Evolutionary conservation across 495 filamentous ascomycete genomes (phyloP).

Genomic region (Rhypophila decipiens): DNA sequence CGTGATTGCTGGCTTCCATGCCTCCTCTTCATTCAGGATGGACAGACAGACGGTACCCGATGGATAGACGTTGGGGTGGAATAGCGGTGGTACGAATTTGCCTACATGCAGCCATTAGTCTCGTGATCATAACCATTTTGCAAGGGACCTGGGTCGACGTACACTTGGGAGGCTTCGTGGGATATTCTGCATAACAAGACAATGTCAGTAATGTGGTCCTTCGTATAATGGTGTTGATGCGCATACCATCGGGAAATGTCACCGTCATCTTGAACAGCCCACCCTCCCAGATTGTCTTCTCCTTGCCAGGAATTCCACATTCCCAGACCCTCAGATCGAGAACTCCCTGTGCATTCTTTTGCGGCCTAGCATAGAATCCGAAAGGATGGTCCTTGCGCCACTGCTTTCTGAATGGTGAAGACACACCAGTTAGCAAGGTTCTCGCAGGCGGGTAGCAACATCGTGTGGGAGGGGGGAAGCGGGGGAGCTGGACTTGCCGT

Average conservation of each 20-base stretch:
- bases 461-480: not conserved
- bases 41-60: slow-evolving; percentile 96
- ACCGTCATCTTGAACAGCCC: slow-evolving; percentile 92
- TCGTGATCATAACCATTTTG: slow-evolving; percentile 5
- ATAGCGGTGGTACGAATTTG: slow-evolving; percentile 94
- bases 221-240: not conserved
- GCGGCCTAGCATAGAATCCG: slow-evolving; percentile 89
- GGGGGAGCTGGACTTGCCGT: slow-evolving; percentile 49
- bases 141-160: slow-evolving; percentile 24
- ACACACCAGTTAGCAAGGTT: slow-evolving; percentile 6
- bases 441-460: not conserved
- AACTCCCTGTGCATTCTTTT: slow-evolving; percentile 69
- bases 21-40: slow-evolving; percentile 97
- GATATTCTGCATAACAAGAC: slow-evolving; percentile 66
- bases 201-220: slow-evolving; percentile 8
- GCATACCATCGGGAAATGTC: slow-evolving; percentile 88
- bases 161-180: slow-evolving; percentile 99
- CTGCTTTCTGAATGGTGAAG: slow-evolving; percentile 61
- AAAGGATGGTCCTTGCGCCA: slow-evolving; percentile 97
- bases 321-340: slow-evolving; percentile 95
- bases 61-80: slow-evolving; percentile 98
- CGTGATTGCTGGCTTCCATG: slow-evolving; percentile 96
- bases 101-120: slow-evolving; percentile 47
- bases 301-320: slow-evolving; percentile 91
- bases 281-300: slow-evolving; percentile 94